Evolutionary conservation across 768 basidiomycete genomes (phyloP).

Genomic region (Multifurca ochricompacta): DNA sequence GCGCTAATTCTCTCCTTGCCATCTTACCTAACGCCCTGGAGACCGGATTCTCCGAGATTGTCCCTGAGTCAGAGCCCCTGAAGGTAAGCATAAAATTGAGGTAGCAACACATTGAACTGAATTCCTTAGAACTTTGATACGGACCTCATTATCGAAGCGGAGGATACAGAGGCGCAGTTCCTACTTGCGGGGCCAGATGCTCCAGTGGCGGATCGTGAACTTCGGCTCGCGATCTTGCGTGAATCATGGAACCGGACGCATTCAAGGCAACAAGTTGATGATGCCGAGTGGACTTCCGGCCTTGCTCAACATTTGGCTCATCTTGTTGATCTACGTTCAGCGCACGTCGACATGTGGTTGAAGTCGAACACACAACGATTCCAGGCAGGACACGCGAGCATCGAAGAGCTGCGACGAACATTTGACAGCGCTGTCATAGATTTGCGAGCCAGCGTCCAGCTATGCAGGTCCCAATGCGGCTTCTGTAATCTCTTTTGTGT

Average conservation of each 20-base stretch:
- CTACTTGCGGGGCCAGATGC: slow-evolving; percentile 22
- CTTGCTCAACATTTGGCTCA: slow-evolving; percentile 34
- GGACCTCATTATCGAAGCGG: slow-evolving; percentile 32
- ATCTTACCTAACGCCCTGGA: slow-evolving; percentile 42
- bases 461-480: slow-evolving; percentile 43
- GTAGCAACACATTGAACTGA: neutral
- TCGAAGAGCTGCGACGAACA: slow-evolving; percentile 38
- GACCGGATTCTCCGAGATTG: slow-evolving; percentile 39
- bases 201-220: slow-evolving; percentile 24
- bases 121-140: slow-evolving; percentile 44
- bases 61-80: slow-evolving; percentile 40
- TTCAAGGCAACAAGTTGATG: slow-evolving; percentile 31
- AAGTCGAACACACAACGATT: slow-evolving; percentile 42
- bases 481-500: slow-evolving; percentile 45
- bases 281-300: slow-evolving; percentile 35
- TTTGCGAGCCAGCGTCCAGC: slow-evolving; percentile 37
- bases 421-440: slow-evolving; percentile 41
- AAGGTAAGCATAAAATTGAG: neutral
- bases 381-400: slow-evolving; percentile 34
- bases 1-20: slow-evolving; percentile 31
- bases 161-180: slow-evolving; percentile 33
- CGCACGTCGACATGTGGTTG: slow-evolving; percentile 47
- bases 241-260: slow-evolving; percentile 29
- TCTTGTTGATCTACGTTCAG: slow-evolving; percentile 37
- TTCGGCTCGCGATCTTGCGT: slow-evolving; percentile 22